phyloP scores from a whole-genome alignment of 768 basidiomycete genomes.

The Boletus huronensis region DNA sequence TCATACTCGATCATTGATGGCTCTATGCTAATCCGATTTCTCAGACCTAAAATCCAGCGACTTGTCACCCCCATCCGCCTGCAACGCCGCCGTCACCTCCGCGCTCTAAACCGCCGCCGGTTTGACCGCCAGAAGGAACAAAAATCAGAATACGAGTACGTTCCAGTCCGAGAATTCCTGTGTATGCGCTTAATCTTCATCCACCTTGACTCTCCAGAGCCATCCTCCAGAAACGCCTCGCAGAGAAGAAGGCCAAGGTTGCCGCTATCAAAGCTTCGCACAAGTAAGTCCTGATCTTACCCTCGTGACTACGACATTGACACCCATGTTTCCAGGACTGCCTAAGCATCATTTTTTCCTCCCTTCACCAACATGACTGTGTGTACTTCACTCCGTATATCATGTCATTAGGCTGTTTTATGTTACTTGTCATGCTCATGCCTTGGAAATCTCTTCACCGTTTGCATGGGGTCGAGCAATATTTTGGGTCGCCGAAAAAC shows the following conservation, averaged over 20 bases:
- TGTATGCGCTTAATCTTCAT: not conserved
- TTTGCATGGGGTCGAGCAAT: not conserved
- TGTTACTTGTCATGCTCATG: slow-evolving; percentile 16
- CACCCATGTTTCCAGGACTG: slow-evolving; percentile 10
- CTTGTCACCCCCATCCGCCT: slow-evolving; percentile 93
- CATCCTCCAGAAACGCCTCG: slow-evolving; percentile 82
- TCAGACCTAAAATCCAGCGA: slow-evolving; percentile 93
- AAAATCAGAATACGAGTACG: slow-evolving; percentile 89
- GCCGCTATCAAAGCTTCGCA: slow-evolving; percentile 86
- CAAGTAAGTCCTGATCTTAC: slow-evolving; percentile 41
- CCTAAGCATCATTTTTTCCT: slow-evolving; percentile 9
- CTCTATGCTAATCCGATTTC: not conserved
- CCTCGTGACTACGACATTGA: not conserved
- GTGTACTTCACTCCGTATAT: slow-evolving; percentile 20
- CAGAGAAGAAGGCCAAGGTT: slow-evolving; percentile 90
- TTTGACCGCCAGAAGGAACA: slow-evolving; percentile 93
- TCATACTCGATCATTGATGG: not conserved
- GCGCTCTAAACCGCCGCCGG: slow-evolving; percentile 81
- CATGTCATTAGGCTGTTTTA: slow-evolving; percentile 23
- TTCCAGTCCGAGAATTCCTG: not conserved
- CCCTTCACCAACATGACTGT: slow-evolving; percentile 5
- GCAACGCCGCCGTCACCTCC: slow-evolving; percentile 93
- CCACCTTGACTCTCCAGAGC: slow-evolving; percentile 35
- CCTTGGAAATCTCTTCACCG: not conserved
- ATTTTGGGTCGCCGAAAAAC: too few species aligned